Evolutionary conservation across 179 eudicot genomes (phyloP).

Genomic region (Camellia oleifera): DNA sequence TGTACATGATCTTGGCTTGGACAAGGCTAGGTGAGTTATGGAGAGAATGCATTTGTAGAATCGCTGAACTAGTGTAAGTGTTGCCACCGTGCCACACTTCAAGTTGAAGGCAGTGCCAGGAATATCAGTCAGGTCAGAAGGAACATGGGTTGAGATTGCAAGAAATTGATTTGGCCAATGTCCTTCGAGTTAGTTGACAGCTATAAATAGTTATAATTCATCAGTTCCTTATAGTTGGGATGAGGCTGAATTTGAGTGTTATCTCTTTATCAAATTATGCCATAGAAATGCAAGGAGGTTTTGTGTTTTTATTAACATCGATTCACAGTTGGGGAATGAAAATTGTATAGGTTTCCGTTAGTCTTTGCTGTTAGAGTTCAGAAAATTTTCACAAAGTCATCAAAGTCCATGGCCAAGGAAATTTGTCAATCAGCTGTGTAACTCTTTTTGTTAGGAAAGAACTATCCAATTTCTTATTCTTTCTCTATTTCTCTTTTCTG

Average conservation of each 20-base stretch:
- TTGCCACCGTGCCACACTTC: background rate
- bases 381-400: background rate
- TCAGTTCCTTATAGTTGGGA: background rate
- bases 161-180: background rate
- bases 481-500: background rate
- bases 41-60: background rate
- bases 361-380: too few relatives aligned
- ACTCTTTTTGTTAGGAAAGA: background rate
- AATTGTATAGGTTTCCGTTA: too few relatives aligned
- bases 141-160: background rate
- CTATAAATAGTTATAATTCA: background rate
- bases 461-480: background rate
- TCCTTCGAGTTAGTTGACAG: background rate
- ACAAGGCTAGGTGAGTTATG: too few relatives aligned
- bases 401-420: background rate
- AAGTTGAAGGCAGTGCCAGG: background rate
- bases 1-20: background rate
- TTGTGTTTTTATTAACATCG: background rate
- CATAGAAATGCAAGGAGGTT: background rate
- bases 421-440: background rate
- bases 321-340: too few relatives aligned
- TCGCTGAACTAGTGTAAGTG: background rate
- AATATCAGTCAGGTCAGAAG: background rate
- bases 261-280: too few relatives aligned
- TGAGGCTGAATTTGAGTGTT: background rate